Base-by-base conservation (phyloP, 768 basidiomycete genomes). In the Kwoniella bestiolae region DNA sequence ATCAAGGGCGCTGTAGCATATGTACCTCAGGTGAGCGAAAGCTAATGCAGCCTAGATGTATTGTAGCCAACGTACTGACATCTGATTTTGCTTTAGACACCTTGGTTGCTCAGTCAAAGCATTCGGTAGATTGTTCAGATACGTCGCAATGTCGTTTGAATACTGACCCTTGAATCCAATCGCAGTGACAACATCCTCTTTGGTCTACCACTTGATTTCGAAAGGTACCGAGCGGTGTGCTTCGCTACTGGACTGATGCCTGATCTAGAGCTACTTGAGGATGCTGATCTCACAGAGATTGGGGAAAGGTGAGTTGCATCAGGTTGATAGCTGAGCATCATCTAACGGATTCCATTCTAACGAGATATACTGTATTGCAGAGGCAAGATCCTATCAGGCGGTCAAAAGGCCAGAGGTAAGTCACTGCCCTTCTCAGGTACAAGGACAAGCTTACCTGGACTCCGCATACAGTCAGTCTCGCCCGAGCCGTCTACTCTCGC, bases 261-360 rank as follows among this genome's bases (percentile, higher is more conserved):
- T 18, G 86, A 86, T 63, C 75, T 86, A 1, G 79, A 71, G 26
- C 68, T 86, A n/a, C 83, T 86, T 46, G 83, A 84, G 23, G 88
- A 88, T 29, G 87, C 87, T 0, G 89, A 90, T 74, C 72, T 83
- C 45, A 89, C 89, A 2, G 89, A 90, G 80, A 86, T 90, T 32
- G 88, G 89, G 3, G 89, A 90, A 77, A 87, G 87, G 72, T 63
- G 44, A 56, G 61, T 31, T 3, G 8, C 11, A 31, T 28, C 16
- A 87, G 87, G 1, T 57, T 73, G 34, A 5, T 6, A 35, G n/a
- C n/a, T 86, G 16, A 87, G 56, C 26, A 64, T 57, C 1, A 62
- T 35, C 46, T 46, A 32, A 47, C 31, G 34, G 14, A 18, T 38
- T 28, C 49, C 35, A 1, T 7, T 57, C 35, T 23, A 12, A 47